Evolutionary conservation across 441 rosid genomes (phyloP).

Genomic region (Gossypium gossypioides): DNA sequence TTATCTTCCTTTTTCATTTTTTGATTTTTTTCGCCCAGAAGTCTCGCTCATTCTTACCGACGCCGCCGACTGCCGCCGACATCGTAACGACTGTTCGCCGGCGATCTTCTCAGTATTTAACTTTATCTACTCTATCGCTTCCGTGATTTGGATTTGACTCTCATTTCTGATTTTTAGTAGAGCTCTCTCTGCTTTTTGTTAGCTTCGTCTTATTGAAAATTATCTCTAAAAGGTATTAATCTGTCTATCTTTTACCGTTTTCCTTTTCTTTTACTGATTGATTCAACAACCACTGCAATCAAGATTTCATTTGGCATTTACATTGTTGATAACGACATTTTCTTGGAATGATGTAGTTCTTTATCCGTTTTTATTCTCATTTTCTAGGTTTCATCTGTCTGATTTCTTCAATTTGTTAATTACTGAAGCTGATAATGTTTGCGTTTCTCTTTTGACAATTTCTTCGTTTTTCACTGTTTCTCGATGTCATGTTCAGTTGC

Average conservation of each 20-base stretch:
- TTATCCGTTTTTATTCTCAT: not conserved
- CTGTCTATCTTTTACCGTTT: not conserved
- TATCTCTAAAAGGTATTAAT: not conserved
- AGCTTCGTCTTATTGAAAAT: not conserved
- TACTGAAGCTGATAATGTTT: not conserved
- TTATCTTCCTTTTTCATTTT: not conserved
- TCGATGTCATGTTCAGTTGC: not conserved
- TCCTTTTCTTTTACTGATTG: not conserved
- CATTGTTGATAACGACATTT: not conserved
- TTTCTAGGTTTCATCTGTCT: not conserved
- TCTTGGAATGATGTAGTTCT: not conserved
- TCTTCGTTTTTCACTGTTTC: not conserved
- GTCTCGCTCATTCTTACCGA: slow-evolving; percentile 18
- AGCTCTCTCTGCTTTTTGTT: not conserved
- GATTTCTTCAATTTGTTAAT: not conserved
- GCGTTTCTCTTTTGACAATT: not conserved
- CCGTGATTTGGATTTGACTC: not conserved
- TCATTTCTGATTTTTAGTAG: not conserved
- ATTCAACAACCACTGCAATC: not conserved
- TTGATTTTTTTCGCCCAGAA: not conserved
- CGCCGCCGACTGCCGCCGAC: slow-evolving; percentile 42
- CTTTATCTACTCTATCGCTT: not conserved
- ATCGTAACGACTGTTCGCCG: not conserved
- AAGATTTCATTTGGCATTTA: not conserved
- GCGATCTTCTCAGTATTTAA: not conserved